Evolutionary conservation across 352 stramenopile species (phyloP).

Genomic region (Pythium guiyangense): DNA sequence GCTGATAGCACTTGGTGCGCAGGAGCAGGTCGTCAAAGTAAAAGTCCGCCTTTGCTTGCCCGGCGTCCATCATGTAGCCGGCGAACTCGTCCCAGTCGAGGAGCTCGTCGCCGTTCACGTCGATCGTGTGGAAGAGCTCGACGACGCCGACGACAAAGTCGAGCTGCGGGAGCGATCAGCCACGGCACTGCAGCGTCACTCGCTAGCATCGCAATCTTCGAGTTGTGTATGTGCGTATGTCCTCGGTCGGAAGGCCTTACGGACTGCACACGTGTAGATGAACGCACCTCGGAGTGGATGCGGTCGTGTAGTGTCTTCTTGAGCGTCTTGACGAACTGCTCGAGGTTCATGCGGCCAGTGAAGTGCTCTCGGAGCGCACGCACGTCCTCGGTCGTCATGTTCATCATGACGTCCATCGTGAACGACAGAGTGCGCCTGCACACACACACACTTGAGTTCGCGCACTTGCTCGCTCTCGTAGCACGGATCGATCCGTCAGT

Average conservation of each 20-base stretch:
- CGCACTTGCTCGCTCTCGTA: no score
- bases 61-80: slow-evolving; percentile 79
- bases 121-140: slow-evolving; percentile 88
- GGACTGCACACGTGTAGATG: neutral
- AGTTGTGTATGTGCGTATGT: neutral
- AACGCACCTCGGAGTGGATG: slow-evolving; percentile 39
- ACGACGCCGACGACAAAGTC: slow-evolving; percentile 83
- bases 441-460: neutral
- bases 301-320: slow-evolving; percentile 63
- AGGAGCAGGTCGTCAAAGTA: slow-evolving; percentile 27
- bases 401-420: slow-evolving; percentile 84
- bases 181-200: no score
- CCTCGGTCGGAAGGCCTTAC: no score
- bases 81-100: slow-evolving; percentile 91
- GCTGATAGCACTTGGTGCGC: slow-evolving; percentile 10
- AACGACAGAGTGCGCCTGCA: neutral
- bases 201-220: no score
- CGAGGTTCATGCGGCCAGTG: slow-evolving; percentile 36
- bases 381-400: slow-evolving; percentile 78
- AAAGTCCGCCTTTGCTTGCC: slow-evolving; percentile 51
- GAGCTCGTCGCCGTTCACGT: slow-evolving; percentile 83
- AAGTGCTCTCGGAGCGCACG: slow-evolving; percentile 55
- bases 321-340: slow-evolving; percentile 70
- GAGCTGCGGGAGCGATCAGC: slow-evolving; percentile 18
- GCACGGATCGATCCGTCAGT: no score